Conservation (phyloP, 2,329 filamentous ascomycete genomes). For the Phaeoacremonium minimum region DNA sequence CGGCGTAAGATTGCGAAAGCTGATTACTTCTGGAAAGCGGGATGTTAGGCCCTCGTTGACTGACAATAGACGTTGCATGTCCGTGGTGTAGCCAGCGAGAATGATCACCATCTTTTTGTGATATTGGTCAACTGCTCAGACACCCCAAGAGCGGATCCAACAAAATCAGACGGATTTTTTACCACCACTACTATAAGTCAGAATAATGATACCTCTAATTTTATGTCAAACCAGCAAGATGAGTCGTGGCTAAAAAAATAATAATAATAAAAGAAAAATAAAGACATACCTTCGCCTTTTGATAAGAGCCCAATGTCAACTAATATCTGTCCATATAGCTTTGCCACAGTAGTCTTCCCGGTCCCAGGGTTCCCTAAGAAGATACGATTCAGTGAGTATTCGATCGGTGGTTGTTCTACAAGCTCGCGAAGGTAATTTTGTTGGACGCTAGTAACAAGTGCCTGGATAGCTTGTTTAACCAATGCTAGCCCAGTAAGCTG, state of each 20-base stretch:
- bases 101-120: slow-evolving; percentile 60
- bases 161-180: slow-evolving; percentile 72
- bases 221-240: slow-evolving; percentile 1
- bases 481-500: slow-evolving; percentile 51
- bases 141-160: slow-evolving; percentile 57
- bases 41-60: slow-evolving; percentile 60
- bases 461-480: slow-evolving; percentile 58
- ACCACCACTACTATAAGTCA: slow-evolving; percentile 48
- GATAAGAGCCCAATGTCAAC: slow-evolving; percentile 63
- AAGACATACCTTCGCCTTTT: slow-evolving; percentile 58
- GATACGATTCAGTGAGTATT: slow-evolving; percentile 62
- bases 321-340: slow-evolving; percentile 66
- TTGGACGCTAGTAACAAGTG: slow-evolving; percentile 56
- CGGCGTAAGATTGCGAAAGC: slow-evolving; percentile 44
- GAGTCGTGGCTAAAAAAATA: not conserved
- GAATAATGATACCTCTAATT: too few species aligned
- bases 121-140: slow-evolving; percentile 72
- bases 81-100: slow-evolving; percentile 62
- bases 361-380: slow-evolving; percentile 72
- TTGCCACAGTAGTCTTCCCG: slow-evolving; percentile 72
- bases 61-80: slow-evolving; percentile 60
- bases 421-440: slow-evolving; percentile 66
- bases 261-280: slow-evolving; percentile 3
- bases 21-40: slow-evolving; percentile 58
- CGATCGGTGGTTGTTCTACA: slow-evolving; percentile 50